These are phyloP conservation scores for Alternaria dauci DNA, from an alignment of 2,329 filamentous ascomycete genomes.

Conservation along the genomic window DNA sequence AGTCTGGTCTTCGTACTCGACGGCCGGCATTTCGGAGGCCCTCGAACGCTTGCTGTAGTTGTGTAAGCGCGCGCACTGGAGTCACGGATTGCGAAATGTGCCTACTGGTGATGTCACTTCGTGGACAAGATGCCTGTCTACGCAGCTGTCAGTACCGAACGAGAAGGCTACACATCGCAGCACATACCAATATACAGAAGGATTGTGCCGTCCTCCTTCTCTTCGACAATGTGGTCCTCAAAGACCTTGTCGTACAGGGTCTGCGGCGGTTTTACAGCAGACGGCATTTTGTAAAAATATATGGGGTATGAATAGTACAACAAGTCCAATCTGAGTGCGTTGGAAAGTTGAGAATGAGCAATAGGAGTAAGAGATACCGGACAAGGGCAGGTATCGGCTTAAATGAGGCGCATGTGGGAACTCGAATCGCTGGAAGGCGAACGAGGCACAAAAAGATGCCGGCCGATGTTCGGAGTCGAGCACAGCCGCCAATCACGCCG, in stretches of 20 bases:
- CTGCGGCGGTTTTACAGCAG: conserved; percentile 73
- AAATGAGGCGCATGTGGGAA: conserved; percentile 36
- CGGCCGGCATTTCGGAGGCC: conserved; percentile 89
- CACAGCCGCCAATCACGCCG: conserved; percentile 34
- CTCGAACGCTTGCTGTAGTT: conserved; percentile 87
- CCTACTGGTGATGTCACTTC: conserved; percentile 94
- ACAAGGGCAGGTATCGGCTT: conserved; percentile 24
- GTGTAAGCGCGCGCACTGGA: conserved; percentile 20
- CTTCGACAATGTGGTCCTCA: conserved; percentile 90
- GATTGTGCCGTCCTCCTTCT: conserved; percentile 92
- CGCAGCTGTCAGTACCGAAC: conserved; percentile 33
- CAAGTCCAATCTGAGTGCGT: conserved; percentile 13
- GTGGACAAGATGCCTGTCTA: conserved; percentile 94
- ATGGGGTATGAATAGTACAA: conserved; percentile 28
- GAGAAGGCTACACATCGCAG: background rate
- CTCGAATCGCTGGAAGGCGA: conserved; percentile 37
- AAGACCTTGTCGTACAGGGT: conserved; percentile 99
- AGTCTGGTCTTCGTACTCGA: conserved; percentile 90
- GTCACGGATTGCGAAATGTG: conserved; percentile 10
- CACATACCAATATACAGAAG: conserved; percentile 88
- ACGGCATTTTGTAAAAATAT: conserved; percentile 71
- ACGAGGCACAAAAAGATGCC: conserved; percentile 35
- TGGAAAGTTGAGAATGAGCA: conserved; percentile 1
- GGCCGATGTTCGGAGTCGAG: conserved; percentile 44
- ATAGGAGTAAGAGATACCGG: conserved; percentile 9